A percentile compares a stretch with the other conserved stretches of the same genome.
These are phyloP conservation scores for Microsporum canis DNA, from an alignment of 2,329 filamentous ascomycete species.

Conservation along the genomic window DNA sequence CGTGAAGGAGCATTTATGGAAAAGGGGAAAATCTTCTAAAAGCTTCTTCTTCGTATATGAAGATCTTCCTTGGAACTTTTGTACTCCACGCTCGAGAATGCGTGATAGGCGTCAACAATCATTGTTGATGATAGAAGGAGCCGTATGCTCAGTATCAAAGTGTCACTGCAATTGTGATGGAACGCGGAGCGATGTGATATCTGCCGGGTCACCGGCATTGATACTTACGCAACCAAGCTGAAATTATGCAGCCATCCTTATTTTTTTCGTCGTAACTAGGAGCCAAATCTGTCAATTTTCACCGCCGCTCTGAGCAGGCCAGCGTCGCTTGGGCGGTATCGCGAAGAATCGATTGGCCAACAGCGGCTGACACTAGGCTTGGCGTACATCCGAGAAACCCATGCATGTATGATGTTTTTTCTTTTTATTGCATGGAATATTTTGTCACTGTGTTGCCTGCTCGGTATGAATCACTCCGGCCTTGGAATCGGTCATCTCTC, in stretches of 20 bases:
- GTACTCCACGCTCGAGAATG: background rate
- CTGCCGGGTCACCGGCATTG: background rate
- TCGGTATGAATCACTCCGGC: background rate
- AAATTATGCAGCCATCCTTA: background rate
- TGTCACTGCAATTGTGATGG: background rate
- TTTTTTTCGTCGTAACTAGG: background rate
- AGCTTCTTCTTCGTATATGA: conserved; percentile 2
- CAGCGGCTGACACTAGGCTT: background rate
- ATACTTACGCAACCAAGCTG: background rate
- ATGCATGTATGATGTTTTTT: background rate
- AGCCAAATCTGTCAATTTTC: background rate
- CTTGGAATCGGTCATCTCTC: background rate
- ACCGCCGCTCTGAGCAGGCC: background rate
- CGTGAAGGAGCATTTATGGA: background rate
- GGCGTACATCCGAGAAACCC: background rate
- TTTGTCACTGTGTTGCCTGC: background rate
- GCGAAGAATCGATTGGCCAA: background rate
- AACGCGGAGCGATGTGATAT: background rate
- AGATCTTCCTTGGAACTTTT: background rate
- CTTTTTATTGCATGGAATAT: background rate
- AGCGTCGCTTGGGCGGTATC: background rate
- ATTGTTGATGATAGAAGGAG: background rate
- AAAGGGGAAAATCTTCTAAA: background rate
- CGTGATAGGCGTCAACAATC: too few relatives aligned
- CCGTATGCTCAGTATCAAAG: background rate